Base-by-base conservation (phyloP, 2,329 filamentous ascomycete species). In the Colletotrichum caudatum region DNA sequence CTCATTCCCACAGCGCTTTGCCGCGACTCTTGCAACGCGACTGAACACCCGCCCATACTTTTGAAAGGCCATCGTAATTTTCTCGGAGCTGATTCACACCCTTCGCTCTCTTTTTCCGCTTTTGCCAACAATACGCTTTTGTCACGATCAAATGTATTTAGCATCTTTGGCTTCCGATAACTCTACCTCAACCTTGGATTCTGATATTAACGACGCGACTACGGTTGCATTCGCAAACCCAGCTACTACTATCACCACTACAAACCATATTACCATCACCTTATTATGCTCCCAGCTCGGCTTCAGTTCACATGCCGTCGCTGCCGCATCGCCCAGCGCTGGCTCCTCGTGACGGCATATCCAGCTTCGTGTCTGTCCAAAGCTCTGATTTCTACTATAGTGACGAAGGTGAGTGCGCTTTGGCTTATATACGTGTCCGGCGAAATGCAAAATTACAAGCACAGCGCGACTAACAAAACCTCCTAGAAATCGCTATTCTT, bases 401-500 rank as follows among this genome's bases (percentile, higher is more conserved):
- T 66, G 90, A 92, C 76, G 82, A 90, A 82, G 90, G 90, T 90
- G 76, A 44, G 77, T 50, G 51, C 35, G 37, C 26, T 56, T 51
- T 18, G 18, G 46, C 48, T 16, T 33, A 53, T 50, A 26, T 26
- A 16, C 18, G 50, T 14, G 5, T 7, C 41, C 54, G 39, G 16
- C 39, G 26, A 53, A 41, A 5, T 46, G 11, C 9, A 18, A 63
- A n/a, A 8, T 8, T 26, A 18, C 26, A 44, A 58, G 41, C 8
- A 56, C 29, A 54, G n/a, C 44, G 26, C 54, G 62, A 59, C 69
- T 71, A 39, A 71, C 60, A 8, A 39, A 23, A 5, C 1, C 8
- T 37, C 9, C 23, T 18, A 94, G 95, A 97, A 83, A 93, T 97
- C 80, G 87, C 89, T 73, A 87, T 94, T 73, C 86, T 97, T 69